phyloP scores from a whole-genome alignment of 176 grass and related monocot genomes.

The Avena atlantica region DNA sequence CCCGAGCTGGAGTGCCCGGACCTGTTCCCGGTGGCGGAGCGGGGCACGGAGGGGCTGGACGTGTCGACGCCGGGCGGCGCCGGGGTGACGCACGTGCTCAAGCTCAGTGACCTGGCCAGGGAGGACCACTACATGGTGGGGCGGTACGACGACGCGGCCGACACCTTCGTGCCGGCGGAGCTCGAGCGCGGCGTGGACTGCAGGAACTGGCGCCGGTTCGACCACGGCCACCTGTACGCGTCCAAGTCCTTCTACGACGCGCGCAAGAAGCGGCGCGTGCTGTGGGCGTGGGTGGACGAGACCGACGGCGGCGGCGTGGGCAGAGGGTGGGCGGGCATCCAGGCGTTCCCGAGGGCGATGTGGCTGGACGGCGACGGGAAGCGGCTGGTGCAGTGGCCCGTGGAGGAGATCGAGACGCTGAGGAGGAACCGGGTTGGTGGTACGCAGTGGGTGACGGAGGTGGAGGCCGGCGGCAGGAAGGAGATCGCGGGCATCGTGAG shows the following conservation, averaged over 20 bases:
- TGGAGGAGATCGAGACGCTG: constrained; percentile 79
- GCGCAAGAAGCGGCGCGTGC: constrained; percentile 55
- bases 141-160: constrained; percentile 57
- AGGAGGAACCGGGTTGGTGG: constrained; percentile 46
- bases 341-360: constrained; percentile 65
- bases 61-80: constrained; percentile 24
- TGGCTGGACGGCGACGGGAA: constrained; percentile 75
- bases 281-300: constrained; percentile 78
- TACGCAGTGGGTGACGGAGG: constrained; percentile 10
- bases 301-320: constrained; percentile 61
- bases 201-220: constrained; percentile 55
- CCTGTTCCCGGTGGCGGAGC: constrained; percentile 63
- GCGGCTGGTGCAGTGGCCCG: constrained; percentile 71
- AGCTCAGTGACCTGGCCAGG: constrained; percentile 58
- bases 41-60: constrained; percentile 45
- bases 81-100: constrained; percentile 61
- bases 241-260: constrained; percentile 90
- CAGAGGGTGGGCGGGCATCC: constrained; percentile 78
- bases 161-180: constrained; percentile 60
- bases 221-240: constrained; percentile 80
- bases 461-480: constrained; percentile 41
- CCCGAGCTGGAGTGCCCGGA: constrained; percentile 83
- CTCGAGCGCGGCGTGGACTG: constrained; percentile 49
- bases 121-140: constrained; percentile 84
- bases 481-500: constrained; percentile 70